phyloP scores from a whole-genome alignment of 345 rosid species.

The Camelina hispida region DNA sequence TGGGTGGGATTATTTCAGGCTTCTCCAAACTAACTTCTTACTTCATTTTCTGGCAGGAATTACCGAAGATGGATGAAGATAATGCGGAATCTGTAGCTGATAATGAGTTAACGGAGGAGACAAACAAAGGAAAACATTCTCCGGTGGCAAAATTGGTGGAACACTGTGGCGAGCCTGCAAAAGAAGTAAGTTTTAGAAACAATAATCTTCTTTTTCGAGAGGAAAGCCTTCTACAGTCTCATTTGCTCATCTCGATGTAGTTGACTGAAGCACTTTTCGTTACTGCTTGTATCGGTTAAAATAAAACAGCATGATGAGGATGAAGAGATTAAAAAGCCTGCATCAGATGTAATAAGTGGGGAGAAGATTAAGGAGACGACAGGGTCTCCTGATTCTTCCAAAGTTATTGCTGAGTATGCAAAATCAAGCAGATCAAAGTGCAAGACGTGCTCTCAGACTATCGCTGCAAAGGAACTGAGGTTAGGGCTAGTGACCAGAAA shows the following conservation, averaged over 20 bases:
- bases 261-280: background rate
- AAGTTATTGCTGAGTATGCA: constrained; percentile 77
- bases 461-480: constrained; percentile 59
- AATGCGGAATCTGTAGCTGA: constrained; percentile 29
- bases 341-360: constrained; percentile 18
- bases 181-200: constrained; percentile 34
- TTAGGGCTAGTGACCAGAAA: constrained; percentile 66
- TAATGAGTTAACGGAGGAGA: constrained; percentile 16
- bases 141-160: constrained; percentile 23
- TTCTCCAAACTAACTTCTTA: constrained; percentile 12
- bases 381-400: constrained; percentile 29
- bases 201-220: background rate
- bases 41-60: constrained; percentile 25
- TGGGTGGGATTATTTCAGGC: background rate
- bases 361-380: constrained; percentile 25
- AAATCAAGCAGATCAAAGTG: constrained; percentile 81
- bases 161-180: constrained; percentile 33
- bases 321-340: constrained; percentile 6
- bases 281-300: constrained; percentile 12
- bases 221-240: background rate
- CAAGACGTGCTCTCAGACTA: constrained; percentile 71
- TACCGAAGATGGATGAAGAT: constrained; percentile 44
- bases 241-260: constrained; percentile 12
- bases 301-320: constrained; percentile 15
- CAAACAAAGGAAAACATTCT: constrained; percentile 31